Evolutionary conservation across 148 eudicot genomes (phyloP).

Genomic region (Rhododendron vialii): DNA sequence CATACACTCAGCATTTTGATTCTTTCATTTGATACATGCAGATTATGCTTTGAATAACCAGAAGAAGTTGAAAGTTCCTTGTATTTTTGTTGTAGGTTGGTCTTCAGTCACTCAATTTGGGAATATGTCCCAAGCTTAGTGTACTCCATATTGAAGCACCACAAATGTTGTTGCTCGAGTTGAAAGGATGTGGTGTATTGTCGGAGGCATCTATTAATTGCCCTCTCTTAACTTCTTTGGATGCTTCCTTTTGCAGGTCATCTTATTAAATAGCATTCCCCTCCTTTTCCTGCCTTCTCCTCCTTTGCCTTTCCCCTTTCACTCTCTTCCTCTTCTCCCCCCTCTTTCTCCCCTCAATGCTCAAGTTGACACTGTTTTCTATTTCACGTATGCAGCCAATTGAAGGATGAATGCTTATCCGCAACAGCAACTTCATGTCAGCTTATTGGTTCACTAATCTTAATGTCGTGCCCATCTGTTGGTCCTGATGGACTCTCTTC

Average conservation of each 20-base stretch:
- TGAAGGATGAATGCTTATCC: slow-evolving; percentile 79
- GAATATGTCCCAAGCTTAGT: slow-evolving; percentile 87
- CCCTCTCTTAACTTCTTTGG: slow-evolving; percentile 79
- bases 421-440: slow-evolving; percentile 83
- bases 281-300: neutral
- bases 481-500: slow-evolving; percentile 82
- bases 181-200: slow-evolving; percentile 96
- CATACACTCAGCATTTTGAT: neutral
- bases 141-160: slow-evolving; percentile 73
- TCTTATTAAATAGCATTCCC: neutral
- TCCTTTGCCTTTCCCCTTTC: neutral
- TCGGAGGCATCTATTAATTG: slow-evolving; percentile 81
- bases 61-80: slow-evolving; percentile 4
- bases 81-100: slow-evolving; percentile 57
- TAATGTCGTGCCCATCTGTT: slow-evolving; percentile 93
- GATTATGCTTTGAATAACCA: neutral
- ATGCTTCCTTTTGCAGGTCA: slow-evolving; percentile 98
- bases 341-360: neutral
- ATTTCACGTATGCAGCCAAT: slow-evolving; percentile 57
- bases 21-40: neutral
- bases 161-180: slow-evolving; percentile 72
- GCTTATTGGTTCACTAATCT: slow-evolving; percentile 69
- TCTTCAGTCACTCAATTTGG: slow-evolving; percentile 82
- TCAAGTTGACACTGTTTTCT: slow-evolving; percentile 7
- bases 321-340: neutral